Evolutionary conservation across 352 stramenopile genomes (phyloP), one percentile per base, ranked within the genome.

Genomic region (Phytophthora ramorum): DNA sequence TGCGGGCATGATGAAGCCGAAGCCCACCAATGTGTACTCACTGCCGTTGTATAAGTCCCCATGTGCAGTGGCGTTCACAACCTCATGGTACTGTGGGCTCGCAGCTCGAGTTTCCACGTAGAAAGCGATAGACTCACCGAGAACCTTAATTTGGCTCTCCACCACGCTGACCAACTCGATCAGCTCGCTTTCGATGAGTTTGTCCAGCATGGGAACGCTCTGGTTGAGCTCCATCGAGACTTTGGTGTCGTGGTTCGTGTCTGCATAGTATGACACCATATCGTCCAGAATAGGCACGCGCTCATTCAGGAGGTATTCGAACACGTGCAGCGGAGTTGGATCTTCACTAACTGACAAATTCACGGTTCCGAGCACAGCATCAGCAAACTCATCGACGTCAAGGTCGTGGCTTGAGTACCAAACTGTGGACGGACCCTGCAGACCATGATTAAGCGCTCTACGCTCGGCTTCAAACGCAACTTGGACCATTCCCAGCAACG

Each of bases 351-450:
- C 76, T 12, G 74, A 69, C 7, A 64, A 63, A 46, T 82, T 85
- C 0, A 81, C 66, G 26, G 70, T 67, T 7, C 80, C 76, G n/a
- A 88, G 26, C 2, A 90, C 40, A 5, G 71, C 74, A 58, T 92
- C 83, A 0, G 81, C 81, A 45, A 89, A 75, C 43, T 90, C 69
- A 26, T 92, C 83, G 7, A 69, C 53, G 13, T 80, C 58, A 46
- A 77, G 73, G 57, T 92, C 83, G 51, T 75, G 67, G 12, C 13
- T 53, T 3, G 83, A 86, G 49, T 87, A 87, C 83, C 81, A 90
- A 8, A 78, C 76, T 0, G 81, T 90, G 13, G 83, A 92, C 7
- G 83, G 80, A 0, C 78, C 63, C 51, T 83, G 70, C 4, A 92
- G 53, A 19, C 83, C 83, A 40, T 72, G 63, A 0, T 63, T 52